phyloP scores from a whole-genome alignment of 2,329 filamentous ascomycete species.

The Penicillium crustosum region DNA sequence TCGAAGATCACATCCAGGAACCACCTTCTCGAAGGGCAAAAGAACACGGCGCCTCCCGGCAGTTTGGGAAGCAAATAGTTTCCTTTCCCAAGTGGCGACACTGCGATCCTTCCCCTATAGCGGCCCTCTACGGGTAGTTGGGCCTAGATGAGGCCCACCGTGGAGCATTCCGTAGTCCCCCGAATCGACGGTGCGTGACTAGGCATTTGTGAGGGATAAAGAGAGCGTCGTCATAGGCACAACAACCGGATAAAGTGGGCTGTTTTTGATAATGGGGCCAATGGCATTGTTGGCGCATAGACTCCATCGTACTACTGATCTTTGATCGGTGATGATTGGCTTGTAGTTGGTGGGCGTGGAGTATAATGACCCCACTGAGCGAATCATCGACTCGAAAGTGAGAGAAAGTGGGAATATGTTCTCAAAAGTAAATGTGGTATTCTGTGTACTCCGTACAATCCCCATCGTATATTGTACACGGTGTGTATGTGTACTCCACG shows the following conservation, averaged over 20 bases:
- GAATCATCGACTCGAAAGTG: constrained; percentile 1
- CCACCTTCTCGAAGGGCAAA: constrained; percentile 24
- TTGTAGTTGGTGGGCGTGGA: neutral
- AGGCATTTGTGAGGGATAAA: constrained; percentile 6
- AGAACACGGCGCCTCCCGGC: constrained; percentile 20
- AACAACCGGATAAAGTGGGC: constrained; percentile 3
- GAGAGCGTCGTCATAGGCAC: neutral
- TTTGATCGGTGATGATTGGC: constrained; percentile 4
- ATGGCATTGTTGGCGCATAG: constrained; percentile 19
- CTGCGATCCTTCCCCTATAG: constrained; percentile 12
- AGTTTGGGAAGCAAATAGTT: constrained; percentile 22
- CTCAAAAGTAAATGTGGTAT: neutral
- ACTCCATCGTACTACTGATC: constrained; percentile 20
- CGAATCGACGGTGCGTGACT: constrained; percentile 17
- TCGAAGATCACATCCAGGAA: constrained; percentile 3
- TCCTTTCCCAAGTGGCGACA: constrained; percentile 14
- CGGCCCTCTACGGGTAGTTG: constrained; percentile 15
- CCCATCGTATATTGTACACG: neutral
- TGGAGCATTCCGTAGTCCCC: constrained; percentile 27
- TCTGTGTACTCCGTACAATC: neutral
- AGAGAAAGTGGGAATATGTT: neutral
- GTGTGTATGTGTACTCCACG: constrained; percentile 5
- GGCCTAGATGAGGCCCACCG: constrained; percentile 25
- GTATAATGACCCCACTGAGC: constrained; percentile 3
- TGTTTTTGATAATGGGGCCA: constrained; percentile 1